phyloP scores from a whole-genome alignment of 257 asterid genomes.

The Paraleonurus japonicus region DNA sequence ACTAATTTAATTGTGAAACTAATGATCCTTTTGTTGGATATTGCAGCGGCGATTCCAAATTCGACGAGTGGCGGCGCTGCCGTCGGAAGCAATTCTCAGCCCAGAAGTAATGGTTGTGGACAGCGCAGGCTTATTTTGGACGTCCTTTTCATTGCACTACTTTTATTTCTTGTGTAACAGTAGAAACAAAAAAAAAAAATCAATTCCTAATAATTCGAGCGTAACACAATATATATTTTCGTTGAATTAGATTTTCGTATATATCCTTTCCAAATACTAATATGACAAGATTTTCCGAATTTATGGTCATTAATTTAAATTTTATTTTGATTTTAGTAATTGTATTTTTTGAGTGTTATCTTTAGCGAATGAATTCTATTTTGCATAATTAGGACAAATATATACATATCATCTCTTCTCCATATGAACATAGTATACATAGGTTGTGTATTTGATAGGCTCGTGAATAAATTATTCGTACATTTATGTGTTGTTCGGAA shows the following conservation, averaged over 20 bases:
- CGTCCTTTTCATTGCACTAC: neutral
- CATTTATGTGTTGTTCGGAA: too few relatives aligned
- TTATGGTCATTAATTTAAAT: neutral
- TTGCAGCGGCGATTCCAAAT: neutral
- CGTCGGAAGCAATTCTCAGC: neutral
- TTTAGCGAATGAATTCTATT: too few relatives aligned
- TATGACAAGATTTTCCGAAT: neutral
- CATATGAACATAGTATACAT: too few relatives aligned
- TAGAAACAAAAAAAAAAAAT: too few relatives aligned
- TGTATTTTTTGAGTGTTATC: neutral
- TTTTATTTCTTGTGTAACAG: conserved; percentile 8
- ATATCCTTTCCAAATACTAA: neutral
- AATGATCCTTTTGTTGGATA: neutral
- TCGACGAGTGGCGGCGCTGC: neutral
- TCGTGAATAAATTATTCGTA: too few relatives aligned
- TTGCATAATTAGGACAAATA: too few relatives aligned
- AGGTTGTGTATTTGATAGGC: too few relatives aligned
- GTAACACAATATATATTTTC: neutral
- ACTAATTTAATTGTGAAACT: neutral
- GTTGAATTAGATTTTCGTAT: neutral
- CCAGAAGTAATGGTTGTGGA: conserved; percentile 1
- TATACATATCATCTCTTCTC: too few relatives aligned
- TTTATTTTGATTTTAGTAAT: neutral
- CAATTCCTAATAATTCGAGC: neutral
- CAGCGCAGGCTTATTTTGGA: neutral